Conservation (phyloP, 2,329 filamentous ascomycete species). For the Onygenales sp. region DNA sequence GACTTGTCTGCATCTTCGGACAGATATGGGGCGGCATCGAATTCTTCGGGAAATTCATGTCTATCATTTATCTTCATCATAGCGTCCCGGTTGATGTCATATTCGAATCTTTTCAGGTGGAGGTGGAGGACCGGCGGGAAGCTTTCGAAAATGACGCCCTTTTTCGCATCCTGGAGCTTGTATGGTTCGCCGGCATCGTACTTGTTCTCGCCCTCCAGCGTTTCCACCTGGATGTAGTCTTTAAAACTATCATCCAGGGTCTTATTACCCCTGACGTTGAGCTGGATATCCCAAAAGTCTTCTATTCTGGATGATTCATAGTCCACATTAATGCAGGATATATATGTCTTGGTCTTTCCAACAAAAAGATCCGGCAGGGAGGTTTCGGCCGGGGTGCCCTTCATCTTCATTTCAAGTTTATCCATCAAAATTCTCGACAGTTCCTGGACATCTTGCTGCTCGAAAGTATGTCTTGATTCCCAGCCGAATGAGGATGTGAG, state of each 20-base stretch:
- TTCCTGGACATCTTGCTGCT: slow-evolving; percentile 98
- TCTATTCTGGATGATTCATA: slow-evolving; percentile 94
- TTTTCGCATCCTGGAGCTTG: slow-evolving; percentile 91
- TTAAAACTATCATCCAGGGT: slow-evolving; percentile 88
- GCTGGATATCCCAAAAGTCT: slow-evolving; percentile 97
- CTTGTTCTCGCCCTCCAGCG: slow-evolving; percentile 95
- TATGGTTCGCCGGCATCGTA: slow-evolving; percentile 86
- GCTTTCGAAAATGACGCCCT: slow-evolving; percentile 92
- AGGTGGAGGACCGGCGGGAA: slow-evolving; percentile 32
- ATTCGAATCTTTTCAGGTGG: slow-evolving; percentile 72
- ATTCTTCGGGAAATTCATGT: slow-evolving; percentile 41
- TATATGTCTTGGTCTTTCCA: slow-evolving; percentile 97
- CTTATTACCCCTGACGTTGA: slow-evolving; percentile 92
- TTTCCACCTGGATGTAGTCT: slow-evolving; percentile 94
- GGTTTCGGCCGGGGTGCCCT: slow-evolving; percentile 84
- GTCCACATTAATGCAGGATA: slow-evolving; percentile 95
- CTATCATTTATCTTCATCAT: slow-evolving; percentile 84
- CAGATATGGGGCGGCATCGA: slow-evolving; percentile 68
- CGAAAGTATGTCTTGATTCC: slow-evolving; percentile 96
- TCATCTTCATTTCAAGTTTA: slow-evolving; percentile 95
- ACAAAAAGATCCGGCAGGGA: slow-evolving; percentile 85
- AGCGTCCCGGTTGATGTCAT: slow-evolving; percentile 88
- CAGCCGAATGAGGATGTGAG: slow-evolving; percentile 95
- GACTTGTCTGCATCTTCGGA: slow-evolving; percentile 77
- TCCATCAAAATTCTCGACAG: slow-evolving; percentile 96